Evolutionary conservation across 768 basidiomycete species (phyloP).

Genomic region (Floccularia luteovirens): DNA sequence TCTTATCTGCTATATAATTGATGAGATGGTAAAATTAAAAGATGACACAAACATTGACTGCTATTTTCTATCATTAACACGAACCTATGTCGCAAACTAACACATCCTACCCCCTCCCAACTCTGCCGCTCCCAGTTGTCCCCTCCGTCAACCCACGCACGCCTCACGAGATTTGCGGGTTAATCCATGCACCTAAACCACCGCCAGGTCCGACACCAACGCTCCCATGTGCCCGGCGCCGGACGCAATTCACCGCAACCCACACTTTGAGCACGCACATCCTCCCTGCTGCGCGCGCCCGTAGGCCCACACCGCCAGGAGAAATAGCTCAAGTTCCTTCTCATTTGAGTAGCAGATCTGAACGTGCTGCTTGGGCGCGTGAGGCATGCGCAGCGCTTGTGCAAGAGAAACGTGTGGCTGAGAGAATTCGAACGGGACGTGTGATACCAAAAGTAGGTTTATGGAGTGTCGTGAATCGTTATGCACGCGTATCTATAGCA

Average conservation of each 20-base stretch:
- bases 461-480: conserved; percentile 14
- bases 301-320: conserved; percentile 10
- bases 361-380: conserved; percentile 13
- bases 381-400: conserved; percentile 8
- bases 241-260: not conserved
- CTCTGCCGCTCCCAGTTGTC: too few species aligned
- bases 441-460: conserved; percentile 7
- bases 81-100: too few species aligned
- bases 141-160: too few species aligned
- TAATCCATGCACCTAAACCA: too few species aligned
- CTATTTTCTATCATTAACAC: too few species aligned
- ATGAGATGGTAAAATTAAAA: too few species aligned
- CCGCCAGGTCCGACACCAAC: not conserved
- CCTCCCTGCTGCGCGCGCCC: conserved; percentile 15
- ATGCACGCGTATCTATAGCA: conserved; percentile 10
- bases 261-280: conserved; percentile 8
- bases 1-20: too few species aligned
- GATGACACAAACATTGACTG: too few species aligned
- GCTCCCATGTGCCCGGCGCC: not conserved
- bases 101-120: too few species aligned
- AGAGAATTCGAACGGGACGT: conserved; percentile 8
- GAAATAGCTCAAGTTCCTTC: conserved; percentile 11
- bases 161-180: too few species aligned
- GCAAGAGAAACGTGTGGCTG: conserved; percentile 9
- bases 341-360: conserved; percentile 8